Conservation (phyloP, 768 basidiomycete species). For the Pholiota molesta region DNA sequence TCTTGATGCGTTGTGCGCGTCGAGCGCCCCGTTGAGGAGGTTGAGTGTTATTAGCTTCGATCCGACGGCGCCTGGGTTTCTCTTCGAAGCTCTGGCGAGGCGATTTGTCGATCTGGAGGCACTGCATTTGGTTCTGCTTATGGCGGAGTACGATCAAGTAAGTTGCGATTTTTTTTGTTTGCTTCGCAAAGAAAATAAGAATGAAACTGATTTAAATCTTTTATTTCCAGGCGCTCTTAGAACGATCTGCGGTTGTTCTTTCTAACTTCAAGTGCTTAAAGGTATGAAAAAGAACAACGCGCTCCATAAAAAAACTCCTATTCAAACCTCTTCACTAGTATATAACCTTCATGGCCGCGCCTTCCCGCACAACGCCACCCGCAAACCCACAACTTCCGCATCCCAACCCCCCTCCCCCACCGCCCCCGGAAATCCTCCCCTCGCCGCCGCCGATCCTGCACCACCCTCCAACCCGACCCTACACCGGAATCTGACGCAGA, state of each 20-base stretch:
- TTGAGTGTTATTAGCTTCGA: conserved; percentile 66
- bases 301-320: too few species aligned
- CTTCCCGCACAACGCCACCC: not conserved
- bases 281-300: conserved; percentile 19
- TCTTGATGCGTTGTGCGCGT: conserved; percentile 14
- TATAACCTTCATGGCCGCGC: conserved; percentile 61
- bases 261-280: conserved; percentile 41
- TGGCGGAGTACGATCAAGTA: conserved; percentile 50
- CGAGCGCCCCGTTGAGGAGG: conserved; percentile 41
- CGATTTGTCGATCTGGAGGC: conserved; percentile 58
- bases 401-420: not conserved
- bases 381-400: not conserved
- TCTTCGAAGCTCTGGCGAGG: conserved; percentile 50
- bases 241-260: conserved; percentile 42
- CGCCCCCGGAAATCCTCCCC: too few species aligned
- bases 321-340: conserved; percentile 33
- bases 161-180: conserved; percentile 23
- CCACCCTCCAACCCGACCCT: not conserved
- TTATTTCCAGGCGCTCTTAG: conserved; percentile 40
- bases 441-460: too few species aligned
- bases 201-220: not conserved
- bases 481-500: not conserved
- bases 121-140: conserved; percentile 60
- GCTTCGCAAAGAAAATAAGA: not conserved
- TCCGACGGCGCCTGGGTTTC: conserved; percentile 40